A percentile compares a stretch with the other conserved stretches of the same genome.
Conservation (phyloP, 495 filamentous ascomycete genomes). For the Xylaria longipes region DNA sequence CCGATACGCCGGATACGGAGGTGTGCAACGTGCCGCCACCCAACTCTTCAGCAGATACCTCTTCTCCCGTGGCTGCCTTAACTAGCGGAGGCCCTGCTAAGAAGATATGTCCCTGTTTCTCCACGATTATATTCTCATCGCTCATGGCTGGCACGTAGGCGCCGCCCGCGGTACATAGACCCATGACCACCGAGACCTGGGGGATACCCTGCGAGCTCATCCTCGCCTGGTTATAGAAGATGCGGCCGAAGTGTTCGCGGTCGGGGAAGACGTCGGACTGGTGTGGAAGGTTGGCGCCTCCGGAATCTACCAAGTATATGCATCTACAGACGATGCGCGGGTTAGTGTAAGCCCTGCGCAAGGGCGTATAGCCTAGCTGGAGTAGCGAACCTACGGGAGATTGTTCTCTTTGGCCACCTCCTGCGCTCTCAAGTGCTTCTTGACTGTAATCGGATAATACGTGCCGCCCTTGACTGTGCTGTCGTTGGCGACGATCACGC, state of each 20-base stretch:
- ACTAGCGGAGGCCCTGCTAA: constrained; percentile 94
- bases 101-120: constrained; percentile 95
- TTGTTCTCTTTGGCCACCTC: constrained; percentile 89
- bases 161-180: constrained; percentile 93
- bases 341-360: constrained; percentile 22
- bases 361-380: constrained; percentile 1
- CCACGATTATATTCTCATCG: constrained; percentile 95
- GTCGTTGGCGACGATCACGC: constrained; percentile 96
- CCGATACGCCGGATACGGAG: constrained; percentile 90
- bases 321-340: constrained; percentile 55
- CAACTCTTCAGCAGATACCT: constrained; percentile 89
- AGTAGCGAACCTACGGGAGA: constrained; percentile 51
- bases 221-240: constrained; percentile 98
- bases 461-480: constrained; percentile 99
- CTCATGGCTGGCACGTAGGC: constrained; percentile 98
- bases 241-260: constrained; percentile 92
- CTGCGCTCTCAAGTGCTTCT: constrained; percentile 96
- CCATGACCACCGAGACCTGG: constrained; percentile 96
- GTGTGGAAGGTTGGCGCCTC: constrained; percentile 93
- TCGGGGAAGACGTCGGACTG: constrained; percentile 98
- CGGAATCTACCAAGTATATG: constrained; percentile 96
- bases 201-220: constrained; percentile 87
- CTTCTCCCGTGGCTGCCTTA: constrained; percentile 95
- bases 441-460: constrained; percentile 97
- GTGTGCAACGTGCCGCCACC: constrained; percentile 93